Conservation (phyloP, 2,329 filamentous ascomycete genomes). For the Exophiala sideris region DNA sequence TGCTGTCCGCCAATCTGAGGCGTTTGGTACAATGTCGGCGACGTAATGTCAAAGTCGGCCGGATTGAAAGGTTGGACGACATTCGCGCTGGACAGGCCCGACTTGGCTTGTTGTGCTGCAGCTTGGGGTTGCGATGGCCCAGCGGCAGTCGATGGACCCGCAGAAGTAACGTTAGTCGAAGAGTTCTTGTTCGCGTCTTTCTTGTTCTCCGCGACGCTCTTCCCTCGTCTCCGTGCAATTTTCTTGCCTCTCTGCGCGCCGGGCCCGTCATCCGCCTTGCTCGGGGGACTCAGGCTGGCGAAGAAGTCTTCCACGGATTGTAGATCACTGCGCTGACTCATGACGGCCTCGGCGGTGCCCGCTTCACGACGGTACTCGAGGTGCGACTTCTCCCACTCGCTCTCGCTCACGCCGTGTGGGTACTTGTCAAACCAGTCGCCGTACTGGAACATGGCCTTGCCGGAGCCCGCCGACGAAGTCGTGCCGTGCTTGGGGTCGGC, state of each 20-base stretch:
- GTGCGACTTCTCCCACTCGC: constrained; percentile 76
- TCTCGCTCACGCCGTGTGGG: constrained; percentile 81
- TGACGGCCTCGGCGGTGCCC: constrained; percentile 73
- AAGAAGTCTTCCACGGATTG: constrained; percentile 95
- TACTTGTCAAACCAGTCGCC: constrained; percentile 97
- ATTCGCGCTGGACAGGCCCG: constrained; percentile 14
- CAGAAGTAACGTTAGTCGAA: neutral
- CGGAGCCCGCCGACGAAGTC: constrained; percentile 2
- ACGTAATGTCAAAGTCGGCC: constrained; percentile 26
- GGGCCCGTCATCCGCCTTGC: constrained; percentile 38
- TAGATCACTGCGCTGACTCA: constrained; percentile 85
- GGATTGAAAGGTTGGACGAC: constrained; percentile 25
- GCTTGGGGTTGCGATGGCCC: constrained; percentile 10
- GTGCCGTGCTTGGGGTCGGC: constrained; percentile 28
- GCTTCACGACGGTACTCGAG: constrained; percentile 67
- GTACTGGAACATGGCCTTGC: constrained; percentile 70
- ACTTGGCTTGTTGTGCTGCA: neutral
- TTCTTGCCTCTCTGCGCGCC: constrained; percentile 42
- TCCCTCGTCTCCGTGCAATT: constrained; percentile 37
- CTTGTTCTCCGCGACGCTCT: constrained; percentile 35
- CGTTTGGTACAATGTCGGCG: constrained; percentile 22
- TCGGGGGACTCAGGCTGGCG: constrained; percentile 68
- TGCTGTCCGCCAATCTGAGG: constrained; percentile 15
- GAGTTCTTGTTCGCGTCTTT: constrained; percentile 26
- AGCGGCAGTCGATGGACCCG: neutral